Conservation (phyloP, 176 grass and related monocot species). For the Rhipidocladum racemiflorum region DNA sequence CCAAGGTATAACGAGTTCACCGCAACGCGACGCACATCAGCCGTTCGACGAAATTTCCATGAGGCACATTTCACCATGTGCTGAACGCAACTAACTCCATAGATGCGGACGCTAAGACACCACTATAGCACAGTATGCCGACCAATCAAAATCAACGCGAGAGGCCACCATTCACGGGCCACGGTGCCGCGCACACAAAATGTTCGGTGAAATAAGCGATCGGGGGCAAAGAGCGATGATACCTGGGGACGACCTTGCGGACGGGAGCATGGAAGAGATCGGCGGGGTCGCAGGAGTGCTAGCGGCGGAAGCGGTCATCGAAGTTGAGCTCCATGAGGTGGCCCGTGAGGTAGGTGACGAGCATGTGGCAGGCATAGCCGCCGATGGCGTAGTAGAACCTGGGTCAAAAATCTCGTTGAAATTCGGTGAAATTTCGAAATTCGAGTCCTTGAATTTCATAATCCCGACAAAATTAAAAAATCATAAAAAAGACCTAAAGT, state of each 20-base stretch:
- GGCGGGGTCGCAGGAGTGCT: conserved; percentile 87
- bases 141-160: neutral
- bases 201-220: conserved; percentile 19
- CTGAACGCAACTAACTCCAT: neutral
- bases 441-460: too few species aligned
- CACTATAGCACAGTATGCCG: neutral
- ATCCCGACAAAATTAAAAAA: too few species aligned
- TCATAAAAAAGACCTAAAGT: too few species aligned
- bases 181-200: neutral
- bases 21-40: neutral
- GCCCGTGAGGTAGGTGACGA: conserved; percentile 90
- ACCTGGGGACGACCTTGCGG: conserved; percentile 83
- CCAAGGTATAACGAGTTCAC: neutral
- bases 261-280: conserved; percentile 79
- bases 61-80: neutral
- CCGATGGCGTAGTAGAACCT: too few species aligned
- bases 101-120: neutral
- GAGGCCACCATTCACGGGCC: neutral
- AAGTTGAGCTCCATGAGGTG: conserved; percentile 99
- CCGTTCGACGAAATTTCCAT: neutral
- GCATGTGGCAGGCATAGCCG: too few species aligned
- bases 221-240: neutral
- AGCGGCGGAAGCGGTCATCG: conserved; percentile 77
- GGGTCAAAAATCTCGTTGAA: too few species aligned
- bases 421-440: too few species aligned